Percentiles rank a stretch among this genome's conserved stretches.
Evolutionary conservation across 805 yeast species (phyloP).

Genomic region (Jamesozyma piceae): DNA sequence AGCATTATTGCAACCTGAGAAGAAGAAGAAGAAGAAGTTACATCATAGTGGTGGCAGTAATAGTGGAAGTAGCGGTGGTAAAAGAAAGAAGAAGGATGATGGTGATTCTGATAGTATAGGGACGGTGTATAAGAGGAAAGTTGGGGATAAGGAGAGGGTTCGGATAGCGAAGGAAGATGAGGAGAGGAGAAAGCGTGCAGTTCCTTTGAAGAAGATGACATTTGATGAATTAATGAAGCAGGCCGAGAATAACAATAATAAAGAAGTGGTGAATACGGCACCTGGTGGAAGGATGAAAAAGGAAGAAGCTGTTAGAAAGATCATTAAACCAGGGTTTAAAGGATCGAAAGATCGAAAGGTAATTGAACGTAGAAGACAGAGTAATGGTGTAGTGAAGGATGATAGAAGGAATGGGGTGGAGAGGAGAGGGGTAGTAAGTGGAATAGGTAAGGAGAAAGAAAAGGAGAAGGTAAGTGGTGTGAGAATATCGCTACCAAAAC

Average conservation of each 20-base stretch:
- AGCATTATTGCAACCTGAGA: slow-evolving; percentile 33
- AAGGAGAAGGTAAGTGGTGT: not conserved
- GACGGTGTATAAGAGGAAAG: slow-evolving; percentile 18
- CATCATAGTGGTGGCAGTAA: not conserved
- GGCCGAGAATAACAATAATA: slow-evolving; percentile 31
- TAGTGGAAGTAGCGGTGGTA: not conserved
- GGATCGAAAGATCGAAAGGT: not conserved
- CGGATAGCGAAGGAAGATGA: slow-evolving; percentile 7
- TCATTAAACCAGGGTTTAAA: not conserved
- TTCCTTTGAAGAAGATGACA: slow-evolving; percentile 36
- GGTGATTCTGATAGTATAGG: slow-evolving; percentile 11
- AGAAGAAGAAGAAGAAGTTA: slow-evolving; percentile 18
- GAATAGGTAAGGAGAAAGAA: not conserved
- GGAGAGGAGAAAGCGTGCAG: not conserved
- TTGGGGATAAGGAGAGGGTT: slow-evolving; percentile 6
- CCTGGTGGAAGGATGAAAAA: not conserved
- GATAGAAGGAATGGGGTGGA: not conserved
- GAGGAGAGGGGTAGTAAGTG: not conserved
- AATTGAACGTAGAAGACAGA: not conserved
- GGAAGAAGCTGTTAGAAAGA: not conserved
- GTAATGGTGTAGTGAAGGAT: not conserved
- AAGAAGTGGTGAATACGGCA: not conserved
- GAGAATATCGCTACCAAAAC: not conserved
- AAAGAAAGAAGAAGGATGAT: slow-evolving; percentile 9
- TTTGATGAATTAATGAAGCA: slow-evolving; percentile 51